These are phyloP conservation scores for Sporisorium iseilematis-ciliati DNA, from an alignment of 1,284 basidiomycete genomes.

Conservation along the genomic window DNA sequence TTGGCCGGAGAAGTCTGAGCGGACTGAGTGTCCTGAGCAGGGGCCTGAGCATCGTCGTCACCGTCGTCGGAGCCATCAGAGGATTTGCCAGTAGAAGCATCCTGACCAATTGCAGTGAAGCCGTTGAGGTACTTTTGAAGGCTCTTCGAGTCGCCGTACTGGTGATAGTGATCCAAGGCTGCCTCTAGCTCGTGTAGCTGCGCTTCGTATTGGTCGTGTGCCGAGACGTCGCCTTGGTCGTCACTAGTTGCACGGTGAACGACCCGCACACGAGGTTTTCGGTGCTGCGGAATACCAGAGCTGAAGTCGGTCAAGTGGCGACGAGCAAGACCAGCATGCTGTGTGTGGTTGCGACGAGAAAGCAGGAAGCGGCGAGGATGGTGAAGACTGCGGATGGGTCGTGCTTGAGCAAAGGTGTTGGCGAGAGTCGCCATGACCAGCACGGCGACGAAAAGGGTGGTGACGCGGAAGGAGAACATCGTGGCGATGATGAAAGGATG, in stretches of 20 bases:
- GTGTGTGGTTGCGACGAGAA: background rate
- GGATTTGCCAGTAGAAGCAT: background rate
- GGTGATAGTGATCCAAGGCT: constrained; percentile 36
- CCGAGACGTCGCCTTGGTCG: constrained; percentile 14
- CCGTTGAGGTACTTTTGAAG: constrained; percentile 31
- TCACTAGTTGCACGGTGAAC: background rate
- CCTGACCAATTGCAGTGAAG: constrained; percentile 1
- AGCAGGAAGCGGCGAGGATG: background rate
- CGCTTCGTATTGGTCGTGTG: constrained; percentile 27
- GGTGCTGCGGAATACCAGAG: background rate
- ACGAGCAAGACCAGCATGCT: background rate
- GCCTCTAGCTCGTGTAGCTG: constrained; percentile 26
- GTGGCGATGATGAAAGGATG: background rate
- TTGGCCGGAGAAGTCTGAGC: background rate
- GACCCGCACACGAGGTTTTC: background rate
- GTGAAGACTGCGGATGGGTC: constrained; percentile 3
- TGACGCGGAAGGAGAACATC: background rate
- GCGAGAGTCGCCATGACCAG: constrained; percentile 10
- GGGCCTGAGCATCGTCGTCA: background rate
- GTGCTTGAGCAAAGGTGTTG: background rate
- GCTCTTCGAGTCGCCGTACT: constrained; percentile 34
- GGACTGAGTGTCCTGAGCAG: background rate
- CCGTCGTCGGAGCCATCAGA: background rate
- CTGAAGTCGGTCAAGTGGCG: background rate
- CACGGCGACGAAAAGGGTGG: constrained; percentile 10